Base-by-base conservation (phyloP, 495 filamentous ascomycete species). In the Aspergillus asperescens region DNA sequence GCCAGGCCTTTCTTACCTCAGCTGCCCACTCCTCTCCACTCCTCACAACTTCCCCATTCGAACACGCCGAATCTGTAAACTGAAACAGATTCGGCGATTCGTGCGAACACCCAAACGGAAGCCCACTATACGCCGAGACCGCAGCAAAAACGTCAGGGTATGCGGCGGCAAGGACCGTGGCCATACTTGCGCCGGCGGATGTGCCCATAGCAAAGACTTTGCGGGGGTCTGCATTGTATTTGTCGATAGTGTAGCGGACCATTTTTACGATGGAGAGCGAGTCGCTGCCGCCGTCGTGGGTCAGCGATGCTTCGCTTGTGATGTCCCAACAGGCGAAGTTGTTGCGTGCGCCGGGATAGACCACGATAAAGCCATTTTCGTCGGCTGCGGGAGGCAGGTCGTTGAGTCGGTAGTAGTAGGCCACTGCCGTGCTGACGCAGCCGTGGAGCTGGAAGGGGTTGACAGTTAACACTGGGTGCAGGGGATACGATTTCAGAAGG, bases 241-340 rank as follows among this genome's bases (percentile, higher is more conserved):
- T 66, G 1, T 54, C 40, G 22, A 80, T 64, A 13, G 77, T 67
- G 52, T 72, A 81, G 7, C 58, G 70, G 6, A 84, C 81, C 82
- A 87, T 85, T 62, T 73, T 81, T 42, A 71, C 77, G 44, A 87
- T 83, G 18, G 75, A 74, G 37, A 77, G 69, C 54, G 74, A 77
- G 61, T 85, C 80, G 24, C 77, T 77, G 7, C 80, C 79, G n/a
- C 76, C 79, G 38, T 79, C 65, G 59, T 80, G 80, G 23, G 73
- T 79, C 7, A 84, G 67, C 2, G 80, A 70, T 12, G 67, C 68
- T 8, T 69, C 62, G 1, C 76, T 80, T 20, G 74, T 75, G 34
- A 83, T 78, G 52, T 86, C 82, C 80, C 81, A 86, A 68, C 81
- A 85, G 27, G 60, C 70, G 32, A 69, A 75, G 12, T 55, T 51